These are phyloP conservation scores for Gloeopeniophorella convolvens DNA, from an alignment of 768 basidiomycete genomes.

Conservation along the genomic window DNA sequence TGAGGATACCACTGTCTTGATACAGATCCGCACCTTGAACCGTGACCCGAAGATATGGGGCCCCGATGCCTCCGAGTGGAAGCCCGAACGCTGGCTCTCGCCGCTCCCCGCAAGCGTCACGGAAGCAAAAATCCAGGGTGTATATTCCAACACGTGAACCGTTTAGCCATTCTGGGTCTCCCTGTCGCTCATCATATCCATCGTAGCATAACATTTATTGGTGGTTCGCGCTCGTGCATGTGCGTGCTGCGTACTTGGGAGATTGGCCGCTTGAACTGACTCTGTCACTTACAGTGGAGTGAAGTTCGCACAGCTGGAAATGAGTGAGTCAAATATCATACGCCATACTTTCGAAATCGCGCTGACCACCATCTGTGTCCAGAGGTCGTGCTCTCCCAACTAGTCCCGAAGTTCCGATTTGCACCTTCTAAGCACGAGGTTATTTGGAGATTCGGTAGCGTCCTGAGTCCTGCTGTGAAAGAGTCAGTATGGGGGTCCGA, in stretches of 20 bases:
- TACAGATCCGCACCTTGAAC: no score
- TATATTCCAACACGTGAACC: no score
- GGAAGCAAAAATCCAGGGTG: no score
- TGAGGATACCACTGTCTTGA: slow-evolving; percentile 47
- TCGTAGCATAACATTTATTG: slow-evolving; percentile 48
- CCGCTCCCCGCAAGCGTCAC: slow-evolving; percentile 22
- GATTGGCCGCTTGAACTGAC: not conserved
- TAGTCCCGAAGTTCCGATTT: not conserved
- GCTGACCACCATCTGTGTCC: not conserved
- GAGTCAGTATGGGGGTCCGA: no score
- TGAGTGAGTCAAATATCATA: slow-evolving; percentile 34
- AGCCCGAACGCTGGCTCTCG: slow-evolving; percentile 45
- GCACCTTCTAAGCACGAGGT: not conserved
- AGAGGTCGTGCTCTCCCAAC: not conserved
- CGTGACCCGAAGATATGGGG: no score
- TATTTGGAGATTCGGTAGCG: not conserved
- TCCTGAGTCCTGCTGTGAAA: not conserved
- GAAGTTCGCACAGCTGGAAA: slow-evolving; percentile 50
- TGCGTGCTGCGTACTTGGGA: slow-evolving; percentile 1
- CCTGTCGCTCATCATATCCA: no score
- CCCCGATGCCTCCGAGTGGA: slow-evolving; percentile 47
- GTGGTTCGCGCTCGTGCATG: slow-evolving; percentile 30
- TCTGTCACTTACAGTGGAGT: slow-evolving; percentile 35
- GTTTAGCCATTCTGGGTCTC: no score
- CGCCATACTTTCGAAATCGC: not conserved